Evolutionary conservation across 2,329 filamentous ascomycete species (phyloP), one percentile per base, ranked within the genome.

Genomic region (Pseudopyrenochaeta lycopersici): DNA sequence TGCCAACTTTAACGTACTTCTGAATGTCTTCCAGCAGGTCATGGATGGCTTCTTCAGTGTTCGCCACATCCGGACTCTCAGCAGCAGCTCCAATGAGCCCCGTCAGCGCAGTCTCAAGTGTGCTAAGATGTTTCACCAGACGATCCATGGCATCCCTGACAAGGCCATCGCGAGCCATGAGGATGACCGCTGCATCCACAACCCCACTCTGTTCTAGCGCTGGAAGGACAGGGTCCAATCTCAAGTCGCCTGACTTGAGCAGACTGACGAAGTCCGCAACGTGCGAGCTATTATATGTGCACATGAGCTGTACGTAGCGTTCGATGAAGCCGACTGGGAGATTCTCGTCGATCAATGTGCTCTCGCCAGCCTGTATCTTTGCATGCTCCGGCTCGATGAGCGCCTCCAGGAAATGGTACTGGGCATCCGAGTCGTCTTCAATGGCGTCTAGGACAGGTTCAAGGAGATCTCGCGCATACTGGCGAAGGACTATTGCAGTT

Each of bases 1-100:
- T 94, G 12, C 96, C 95, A 1, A 99, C 91, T 60, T 92, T 89
- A 1, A 89, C 87, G 76, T 97, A 98, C 72, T 96, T 97, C 56
- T 96, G 88, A 15, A 99, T 79, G 0, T 89, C 88, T 52, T 87
- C 85, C 3, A 97, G 81, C 1, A 97, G 81, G 51, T 93, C 89
- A 50, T 89, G 85, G 0, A 89, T 86, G 0, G 90, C 85, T 58
- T 89, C 85, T 54, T 87, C 84, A 2, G 88, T 82, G 42, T 82
- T 84, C 1, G 79, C 76, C 1, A 82, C 78, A 50, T 89, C 84
- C 1, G 82, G 81, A 23, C 84, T 83, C 1, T 87, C 82, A 4
- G 80, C 77, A 0, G 82, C 81, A 11, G 85, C 86, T n/a, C 82
- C 80, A 2, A 97, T 77, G 4, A 97, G 79, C 3, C 91, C 90